Conservation (phyloP, 257 asterid genomes). For the Oldenlandia corymbosa region DNA sequence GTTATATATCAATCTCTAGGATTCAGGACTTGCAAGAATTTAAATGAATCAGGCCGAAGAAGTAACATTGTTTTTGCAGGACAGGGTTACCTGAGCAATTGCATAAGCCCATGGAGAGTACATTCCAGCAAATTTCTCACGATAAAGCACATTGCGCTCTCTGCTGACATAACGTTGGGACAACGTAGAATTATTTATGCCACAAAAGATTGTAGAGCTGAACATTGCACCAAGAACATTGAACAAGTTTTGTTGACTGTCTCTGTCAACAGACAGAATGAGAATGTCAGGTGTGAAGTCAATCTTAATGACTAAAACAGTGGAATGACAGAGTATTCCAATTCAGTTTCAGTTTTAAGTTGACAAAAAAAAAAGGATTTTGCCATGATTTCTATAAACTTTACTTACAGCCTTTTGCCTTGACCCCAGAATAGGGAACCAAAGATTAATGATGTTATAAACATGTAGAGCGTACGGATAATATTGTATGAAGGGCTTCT, state of each 20-base stretch:
- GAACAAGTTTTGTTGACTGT: neutral
- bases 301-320: no score
- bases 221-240: neutral
- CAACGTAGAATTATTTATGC: neutral
- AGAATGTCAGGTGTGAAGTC: no score
- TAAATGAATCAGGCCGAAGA: no score
- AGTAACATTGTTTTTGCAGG: no score
- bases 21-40: neutral
- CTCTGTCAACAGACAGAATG: neutral
- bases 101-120: neutral
- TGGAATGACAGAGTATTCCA: no score
- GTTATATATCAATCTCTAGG: neutral
- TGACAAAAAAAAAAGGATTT: no score
- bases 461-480: conserved; percentile 33
- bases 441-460: conserved; percentile 30
- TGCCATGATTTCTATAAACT: no score
- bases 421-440: conserved; percentile 49
- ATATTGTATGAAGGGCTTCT: conserved; percentile 64
- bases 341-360: no score
- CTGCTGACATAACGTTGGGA: neutral
- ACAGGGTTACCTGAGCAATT: neutral
- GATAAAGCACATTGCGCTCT: neutral
- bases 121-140: neutral
- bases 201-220: neutral
- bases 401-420: conserved; percentile 41